Conservation (phyloP, 805 yeast species). For the Vanderwaltozyma tropicalis region DNA sequence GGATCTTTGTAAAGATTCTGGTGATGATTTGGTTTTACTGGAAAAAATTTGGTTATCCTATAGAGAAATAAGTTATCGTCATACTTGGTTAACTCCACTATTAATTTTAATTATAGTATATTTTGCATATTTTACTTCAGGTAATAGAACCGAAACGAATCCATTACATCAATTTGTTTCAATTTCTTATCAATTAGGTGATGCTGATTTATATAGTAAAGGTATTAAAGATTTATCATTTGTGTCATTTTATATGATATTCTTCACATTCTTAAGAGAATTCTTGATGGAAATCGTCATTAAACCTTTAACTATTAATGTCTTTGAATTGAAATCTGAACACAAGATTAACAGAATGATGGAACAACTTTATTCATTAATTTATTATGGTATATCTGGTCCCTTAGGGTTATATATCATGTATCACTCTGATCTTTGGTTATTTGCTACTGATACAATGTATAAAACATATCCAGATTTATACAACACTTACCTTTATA, state of each 20-base stretch:
- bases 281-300: conserved; percentile 71
- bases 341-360: conserved; percentile 60
- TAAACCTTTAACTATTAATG: conserved; percentile 52
- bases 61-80: conserved; percentile 40
- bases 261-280: conserved; percentile 79
- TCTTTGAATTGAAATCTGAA: conserved; percentile 20
- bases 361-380: conserved; percentile 76
- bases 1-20: conserved; percentile 14
- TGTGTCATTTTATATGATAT: conserved; percentile 62
- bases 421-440: conserved; percentile 73
- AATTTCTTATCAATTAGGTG: conserved; percentile 48
- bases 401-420: conserved; percentile 79
- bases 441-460: conserved; percentile 67
- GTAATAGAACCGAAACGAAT: conserved; percentile 44
- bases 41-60: conserved; percentile 42
- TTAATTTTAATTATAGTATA: conserved; percentile 33
- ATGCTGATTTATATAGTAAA: conserved; percentile 61
- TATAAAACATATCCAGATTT: conserved; percentile 70
- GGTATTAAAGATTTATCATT: conserved; percentile 70
- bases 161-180: conserved; percentile 46
- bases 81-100: conserved; percentile 59
- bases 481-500: conserved; percentile 54
- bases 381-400: conserved; percentile 65
- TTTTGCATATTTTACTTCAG: conserved; percentile 37
- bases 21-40: conserved; percentile 37